Percentiles rank a stretch among this genome's conserved stretches.
These are phyloP conservation scores for Trichophyton verrucosum DNA, from an alignment of 2,329 filamentous ascomycete genomes.

Conservation along the genomic window DNA sequence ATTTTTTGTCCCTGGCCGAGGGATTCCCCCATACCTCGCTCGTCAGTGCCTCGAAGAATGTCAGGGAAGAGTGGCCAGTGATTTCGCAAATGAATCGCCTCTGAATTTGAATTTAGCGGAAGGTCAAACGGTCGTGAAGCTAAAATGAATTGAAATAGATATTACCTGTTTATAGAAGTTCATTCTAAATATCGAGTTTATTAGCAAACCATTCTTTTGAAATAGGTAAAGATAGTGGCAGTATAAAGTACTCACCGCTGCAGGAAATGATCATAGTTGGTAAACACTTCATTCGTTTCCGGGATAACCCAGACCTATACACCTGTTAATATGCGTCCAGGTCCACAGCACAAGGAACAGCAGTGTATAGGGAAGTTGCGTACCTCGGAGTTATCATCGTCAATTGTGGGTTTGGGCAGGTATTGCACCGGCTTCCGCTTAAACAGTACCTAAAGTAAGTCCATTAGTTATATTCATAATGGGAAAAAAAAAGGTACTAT, in stretches of 20 bases:
- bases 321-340: constrained; percentile 12
- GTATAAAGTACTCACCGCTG: constrained; percentile 50
- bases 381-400: constrained; percentile 77
- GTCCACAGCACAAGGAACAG: not conserved
- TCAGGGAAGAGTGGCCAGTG: constrained; percentile 80
- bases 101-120: constrained; percentile 31
- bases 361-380: constrained; percentile 16
- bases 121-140: not conserved
- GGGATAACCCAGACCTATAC: constrained; percentile 78
- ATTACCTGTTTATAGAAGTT: constrained; percentile 84
- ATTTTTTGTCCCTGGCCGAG: not conserved
- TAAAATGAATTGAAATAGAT: not conserved
- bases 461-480: not conserved
- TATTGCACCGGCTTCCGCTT: constrained; percentile 92
- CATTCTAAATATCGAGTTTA: constrained; percentile 44
- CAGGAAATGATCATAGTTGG: constrained; percentile 77
- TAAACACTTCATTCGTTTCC: constrained; percentile 81
- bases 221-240: constrained; percentile 16
- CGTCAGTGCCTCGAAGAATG: constrained; percentile 81
- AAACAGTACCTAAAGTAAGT: constrained; percentile 63
- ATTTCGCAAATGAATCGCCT: constrained; percentile 91
- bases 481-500: not conserved
- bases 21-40: constrained; percentile 58
- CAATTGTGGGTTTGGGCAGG: constrained; percentile 55
- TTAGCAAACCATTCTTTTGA: constrained; percentile 1